These are phyloP conservation scores for Cydonia oblonga DNA, from an alignment of 331 rosid species.

Conservation along the genomic window DNA sequence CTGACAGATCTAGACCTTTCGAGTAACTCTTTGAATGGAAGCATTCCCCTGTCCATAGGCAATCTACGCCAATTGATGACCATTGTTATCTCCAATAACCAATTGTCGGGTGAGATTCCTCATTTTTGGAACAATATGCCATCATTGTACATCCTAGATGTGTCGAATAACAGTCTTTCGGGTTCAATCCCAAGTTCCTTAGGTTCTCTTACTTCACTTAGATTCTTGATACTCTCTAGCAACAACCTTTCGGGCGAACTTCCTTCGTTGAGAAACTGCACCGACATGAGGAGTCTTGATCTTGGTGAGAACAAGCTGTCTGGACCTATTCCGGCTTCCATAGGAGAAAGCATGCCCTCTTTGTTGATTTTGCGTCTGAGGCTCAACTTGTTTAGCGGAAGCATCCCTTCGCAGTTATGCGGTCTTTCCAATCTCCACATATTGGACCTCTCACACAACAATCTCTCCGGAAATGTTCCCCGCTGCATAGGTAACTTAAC, in stretches of 20 bases:
- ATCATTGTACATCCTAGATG: background rate
- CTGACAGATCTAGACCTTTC: background rate
- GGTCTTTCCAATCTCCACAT: constrained; percentile 5
- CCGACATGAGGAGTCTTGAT: background rate
- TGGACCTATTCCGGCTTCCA: constrained; percentile 2
- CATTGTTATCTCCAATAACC: background rate
- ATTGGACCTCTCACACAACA: background rate
- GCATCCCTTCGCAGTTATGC: background rate
- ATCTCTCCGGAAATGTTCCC: background rate
- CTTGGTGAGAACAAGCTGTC: background rate
- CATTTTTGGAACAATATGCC: background rate
- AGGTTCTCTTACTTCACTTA: background rate
- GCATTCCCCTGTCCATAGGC: background rate
- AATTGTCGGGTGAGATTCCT: background rate
- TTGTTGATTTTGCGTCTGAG: background rate
- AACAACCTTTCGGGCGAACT: background rate
- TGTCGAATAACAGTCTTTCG: background rate
- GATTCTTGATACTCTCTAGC: background rate
- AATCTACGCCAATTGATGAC: background rate
- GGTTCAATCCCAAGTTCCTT: background rate
- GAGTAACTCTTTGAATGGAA: background rate
- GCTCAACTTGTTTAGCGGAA: background rate
- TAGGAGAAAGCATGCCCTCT: background rate
- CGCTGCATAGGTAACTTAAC: background rate
- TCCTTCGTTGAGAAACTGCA: background rate